phyloP scores from a whole-genome alignment of 2,329 filamentous ascomycete species.

The Colletotrichum falcatum region DNA sequence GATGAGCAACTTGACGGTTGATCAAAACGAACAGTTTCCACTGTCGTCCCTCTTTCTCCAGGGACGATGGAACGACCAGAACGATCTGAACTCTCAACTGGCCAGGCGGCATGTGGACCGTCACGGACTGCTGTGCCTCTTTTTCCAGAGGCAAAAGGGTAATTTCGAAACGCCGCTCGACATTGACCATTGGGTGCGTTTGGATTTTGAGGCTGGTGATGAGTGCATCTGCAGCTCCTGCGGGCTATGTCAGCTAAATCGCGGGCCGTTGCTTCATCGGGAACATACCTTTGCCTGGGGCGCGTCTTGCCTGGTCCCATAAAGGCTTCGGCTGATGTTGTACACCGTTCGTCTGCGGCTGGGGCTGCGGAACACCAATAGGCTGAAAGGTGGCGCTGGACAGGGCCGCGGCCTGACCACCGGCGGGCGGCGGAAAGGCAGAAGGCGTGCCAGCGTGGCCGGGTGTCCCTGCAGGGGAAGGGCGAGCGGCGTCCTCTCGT shows the following conservation, averaged over 20 bases:
- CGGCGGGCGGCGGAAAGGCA: slow-evolving; percentile 37
- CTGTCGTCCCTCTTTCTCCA: slow-evolving; percentile 72
- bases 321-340: slow-evolving; percentile 49
- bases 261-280: not conserved
- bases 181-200: slow-evolving; percentile 75
- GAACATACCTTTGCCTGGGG: slow-evolving; percentile 57
- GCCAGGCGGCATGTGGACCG: slow-evolving; percentile 74
- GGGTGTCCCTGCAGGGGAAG: slow-evolving; percentile 49
- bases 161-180: slow-evolving; percentile 71
- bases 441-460: slow-evolving; percentile 41
- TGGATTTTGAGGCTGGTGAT: slow-evolving; percentile 74
- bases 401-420: slow-evolving; percentile 42
- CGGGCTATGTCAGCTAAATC: slow-evolving; percentile 43
- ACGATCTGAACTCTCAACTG: slow-evolving; percentile 79
- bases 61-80: slow-evolving; percentile 71
- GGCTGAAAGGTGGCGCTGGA: slow-evolving; percentile 42
- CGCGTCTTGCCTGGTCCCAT: slow-evolving; percentile 52
- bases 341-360: slow-evolving; percentile 48
- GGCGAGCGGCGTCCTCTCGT: slow-evolving; percentile 51
- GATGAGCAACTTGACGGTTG: slow-evolving; percentile 73
- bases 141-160: slow-evolving; percentile 74
- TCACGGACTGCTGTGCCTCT: slow-evolving; percentile 77
- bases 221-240: slow-evolving; percentile 71
- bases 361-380: slow-evolving; percentile 42
- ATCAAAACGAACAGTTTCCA: slow-evolving; percentile 82